Conservation (phyloP, 164 flowering plant species). For the Platanus orientalis region DNA sequence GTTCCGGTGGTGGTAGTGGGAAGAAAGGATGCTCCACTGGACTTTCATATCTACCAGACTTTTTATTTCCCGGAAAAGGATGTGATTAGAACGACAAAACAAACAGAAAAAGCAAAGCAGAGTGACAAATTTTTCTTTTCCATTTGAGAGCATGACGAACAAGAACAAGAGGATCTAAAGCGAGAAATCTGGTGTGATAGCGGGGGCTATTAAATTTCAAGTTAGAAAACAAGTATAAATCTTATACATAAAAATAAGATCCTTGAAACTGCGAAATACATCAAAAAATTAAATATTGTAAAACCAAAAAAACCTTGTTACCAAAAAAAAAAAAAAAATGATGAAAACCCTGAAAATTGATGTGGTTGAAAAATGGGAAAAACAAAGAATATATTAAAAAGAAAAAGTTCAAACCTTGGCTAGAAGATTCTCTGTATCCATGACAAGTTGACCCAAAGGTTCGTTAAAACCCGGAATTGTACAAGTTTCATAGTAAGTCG, state of each 20-base stretch:
- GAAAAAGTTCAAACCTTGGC: slow-evolving; percentile 41
- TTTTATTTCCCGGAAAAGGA: too few species aligned
- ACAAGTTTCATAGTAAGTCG: slow-evolving; percentile 29
- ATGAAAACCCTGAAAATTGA: background rate
- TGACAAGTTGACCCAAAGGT: slow-evolving; percentile 51
- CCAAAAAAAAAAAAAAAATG: too few species aligned
- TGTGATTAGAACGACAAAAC: too few species aligned
- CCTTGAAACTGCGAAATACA: too few species aligned
- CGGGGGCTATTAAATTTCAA: too few species aligned
- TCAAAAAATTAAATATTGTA: background rate
- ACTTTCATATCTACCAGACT: slow-evolving; percentile 65
- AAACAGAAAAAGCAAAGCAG: too few species aligned
- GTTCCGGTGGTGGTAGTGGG: slow-evolving; percentile 56
- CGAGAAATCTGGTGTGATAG: too few species aligned
- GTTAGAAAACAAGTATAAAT: too few species aligned
- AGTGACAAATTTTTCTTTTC: too few species aligned
- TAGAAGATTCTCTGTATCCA: slow-evolving; percentile 56
- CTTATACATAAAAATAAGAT: too few species aligned
- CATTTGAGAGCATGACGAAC: too few species aligned
- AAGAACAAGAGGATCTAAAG: too few species aligned
- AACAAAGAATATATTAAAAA: background rate
- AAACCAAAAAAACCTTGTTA: background rate
- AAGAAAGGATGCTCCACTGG: slow-evolving; percentile 87
- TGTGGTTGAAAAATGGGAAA: background rate
- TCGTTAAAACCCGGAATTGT: slow-evolving; percentile 23